Evolutionary conservation across 345 rosid species (phyloP), one percentile per base, ranked within the genome.

Genomic region (Citrus reticulata): DNA sequence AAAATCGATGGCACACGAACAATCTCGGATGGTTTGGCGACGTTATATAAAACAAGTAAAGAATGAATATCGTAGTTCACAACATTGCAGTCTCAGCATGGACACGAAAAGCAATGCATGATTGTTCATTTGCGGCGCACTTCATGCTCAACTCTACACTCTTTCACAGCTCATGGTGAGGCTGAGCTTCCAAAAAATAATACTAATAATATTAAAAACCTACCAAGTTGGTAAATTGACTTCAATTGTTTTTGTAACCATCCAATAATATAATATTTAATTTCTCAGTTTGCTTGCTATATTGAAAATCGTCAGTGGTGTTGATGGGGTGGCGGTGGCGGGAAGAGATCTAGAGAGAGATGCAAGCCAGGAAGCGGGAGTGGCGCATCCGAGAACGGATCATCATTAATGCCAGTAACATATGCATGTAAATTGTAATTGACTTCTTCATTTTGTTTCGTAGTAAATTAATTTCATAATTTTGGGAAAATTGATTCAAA

Each of bases 121-220:
- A 49, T 27, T 49, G 74, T 75, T 83, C 81, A 66, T 82, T 89
- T 83, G 86, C 88, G 88, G 88, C 89, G 91, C 77, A 86, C 91
- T 86, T 82, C 76, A 85, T 80, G 89, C 90, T 59, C 66, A 84
- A 32, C 59, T 40, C 46, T 73, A 29, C 39, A 58, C 83, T 57
- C 61, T 35, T 60, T 62, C 70, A 78, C 77, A 59, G 30, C 73
- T 70, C 81, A 82, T 69, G 70, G 11, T 3, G 51, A 46, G 51
- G 51, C 17, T 60, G 1, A 59, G 22, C 39, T 58, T 34, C 32
- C 51, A 3, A 13, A 46, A 25, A 10, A 25, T 1, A 19, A 32
- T 13, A 25, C 29, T 34, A 57, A n/a, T 0, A 62, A 62, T 20
- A 35, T 20, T 4, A 19, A 80, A 64, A 64, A 34, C 59, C 32